Base-by-base conservation (phyloP, 345 rosid genomes). In the Aegle marmelos region DNA sequence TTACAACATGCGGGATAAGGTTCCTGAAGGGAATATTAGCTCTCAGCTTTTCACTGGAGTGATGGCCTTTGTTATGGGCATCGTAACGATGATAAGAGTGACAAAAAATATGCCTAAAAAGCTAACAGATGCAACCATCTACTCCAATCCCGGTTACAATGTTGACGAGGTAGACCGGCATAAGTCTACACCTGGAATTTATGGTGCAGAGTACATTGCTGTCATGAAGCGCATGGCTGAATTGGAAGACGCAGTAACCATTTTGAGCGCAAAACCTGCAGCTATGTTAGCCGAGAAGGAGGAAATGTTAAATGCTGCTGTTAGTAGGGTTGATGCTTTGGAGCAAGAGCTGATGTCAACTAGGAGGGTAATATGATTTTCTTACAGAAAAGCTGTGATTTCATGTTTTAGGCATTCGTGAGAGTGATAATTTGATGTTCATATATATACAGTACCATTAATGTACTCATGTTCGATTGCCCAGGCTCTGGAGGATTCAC, bases 41-140 rank as follows among this genome's bases (percentile, higher is more conserved):
- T 88, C 92, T 45, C 97, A 89, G 37, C 77, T 93, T 75, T 84
- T 92, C 84, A 90, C 89, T 0, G 97, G 96, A 9, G 90, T 95
- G 17, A 89, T 95, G 99, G 89, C 98, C 66, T 83, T 95, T 22
- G 91, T 92, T 31, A 90, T 88, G 91, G 96, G 99, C 53, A 87
- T 95, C 5, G 93, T 85, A 63, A 90, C 98, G 6, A 87, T 93
- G 90, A 87, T 92, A 61, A 91, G 79, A 86, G 93, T 93, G 75
- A 88, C 99, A 0, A 87, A 92, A 41, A 90, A 88, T 81, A 86
- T 93, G 83, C 97, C 99, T 2, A 90, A 79, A 80, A 92, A 84
- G 79, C 81, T 90, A 73, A 87, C 93, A 1, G 90, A 90, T 80
- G 86, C 87, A 9, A 85, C 86, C 76, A 79, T 89, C 45, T 90